Base-by-base conservation (phyloP, 768 basidiomycete species). In the Gyrodon lividus region DNA sequence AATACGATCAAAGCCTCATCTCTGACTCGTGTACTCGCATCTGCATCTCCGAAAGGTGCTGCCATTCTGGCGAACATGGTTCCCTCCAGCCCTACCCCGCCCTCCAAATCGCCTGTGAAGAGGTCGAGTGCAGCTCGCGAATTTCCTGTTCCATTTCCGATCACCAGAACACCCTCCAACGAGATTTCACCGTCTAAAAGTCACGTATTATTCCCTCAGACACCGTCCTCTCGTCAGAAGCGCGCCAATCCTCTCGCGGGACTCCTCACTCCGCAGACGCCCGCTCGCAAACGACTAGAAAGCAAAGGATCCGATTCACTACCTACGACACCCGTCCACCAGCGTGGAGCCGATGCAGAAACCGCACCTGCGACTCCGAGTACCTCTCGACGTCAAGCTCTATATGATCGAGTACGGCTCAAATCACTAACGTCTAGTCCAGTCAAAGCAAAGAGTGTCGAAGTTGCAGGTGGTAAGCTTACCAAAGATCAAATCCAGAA, bases 351-450 rank as follows among this genome's bases (percentile, higher is more conserved):
- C 28, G 66, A 73, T 43, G 81, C 82, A 1, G 57, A 70, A 39
- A 86, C 86, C 1, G 77, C 78, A 23, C 80, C 85, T 5, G 69
- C 81, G 56, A 91, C 88, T 5, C 89, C 89, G 1, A 80, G 80
- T 14, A 84, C 84, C 31, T 86, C 90, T 31, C 79, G 90, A 39
- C 79, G 90, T 40, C 82, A 84, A 60, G 91, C 91, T 7, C 72
- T 93, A 2, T 89, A 89, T 59, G 90, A 92, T 57, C 87, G 90
- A 35, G 73, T 92, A 41, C 84, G 86, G 16, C 84, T 86, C 60
- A 78, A 81, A 50, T 91, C 89, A 4, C 65, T 90, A 47, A 80
- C 81, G 2, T 71, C 75, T 33, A 82, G 87, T 8, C 89, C 90
- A 0, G 81, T 80, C 42, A 89, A 89, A 64, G 51, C 59, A 35